These are phyloP conservation scores for Cornus controversa DNA, from an alignment of 148 eudicot species.

Conservation along the genomic window DNA sequence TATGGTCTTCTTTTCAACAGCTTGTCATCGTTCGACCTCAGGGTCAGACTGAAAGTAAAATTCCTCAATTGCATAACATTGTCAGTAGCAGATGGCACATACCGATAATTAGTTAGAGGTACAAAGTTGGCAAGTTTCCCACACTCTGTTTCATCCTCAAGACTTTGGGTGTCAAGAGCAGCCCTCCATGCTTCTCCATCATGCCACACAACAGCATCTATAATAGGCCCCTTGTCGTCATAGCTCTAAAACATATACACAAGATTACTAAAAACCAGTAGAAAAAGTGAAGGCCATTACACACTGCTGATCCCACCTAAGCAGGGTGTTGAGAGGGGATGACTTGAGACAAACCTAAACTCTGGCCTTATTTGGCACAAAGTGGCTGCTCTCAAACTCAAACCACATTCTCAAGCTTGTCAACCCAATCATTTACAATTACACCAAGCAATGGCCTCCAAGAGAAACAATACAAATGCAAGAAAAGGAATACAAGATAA, in stretches of 20 bases:
- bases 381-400: too few relatives aligned
- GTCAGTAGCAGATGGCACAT: constrained; percentile 6
- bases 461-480: constrained; percentile 4
- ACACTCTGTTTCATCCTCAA: constrained; percentile 75
- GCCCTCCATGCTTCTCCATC: constrained; percentile 97
- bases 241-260: constrained; percentile 50
- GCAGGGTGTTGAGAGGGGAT: too few relatives aligned
- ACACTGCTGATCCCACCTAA: too few relatives aligned
- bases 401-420: too few relatives aligned
- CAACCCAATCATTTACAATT: too few relatives aligned
- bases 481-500: constrained; percentile 14
- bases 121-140: constrained; percentile 86
- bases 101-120: constrained; percentile 93
- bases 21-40: not conserved
- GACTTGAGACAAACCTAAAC: too few relatives aligned
- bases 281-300: too few relatives aligned
- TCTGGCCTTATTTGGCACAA: too few relatives aligned
- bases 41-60: not conserved
- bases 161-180: constrained; percentile 90
- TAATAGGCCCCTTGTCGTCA: constrained; percentile 95
- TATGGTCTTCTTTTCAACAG: not conserved
- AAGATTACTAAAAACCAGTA: constrained; percentile 1
- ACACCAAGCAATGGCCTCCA: constrained; percentile 3
- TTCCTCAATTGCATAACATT: not conserved
- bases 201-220: constrained; percentile 99